Evolutionary conservation across 192 early-diverging fungal genomes (phyloP).

Genomic region (Coemansia sp.): DNA sequence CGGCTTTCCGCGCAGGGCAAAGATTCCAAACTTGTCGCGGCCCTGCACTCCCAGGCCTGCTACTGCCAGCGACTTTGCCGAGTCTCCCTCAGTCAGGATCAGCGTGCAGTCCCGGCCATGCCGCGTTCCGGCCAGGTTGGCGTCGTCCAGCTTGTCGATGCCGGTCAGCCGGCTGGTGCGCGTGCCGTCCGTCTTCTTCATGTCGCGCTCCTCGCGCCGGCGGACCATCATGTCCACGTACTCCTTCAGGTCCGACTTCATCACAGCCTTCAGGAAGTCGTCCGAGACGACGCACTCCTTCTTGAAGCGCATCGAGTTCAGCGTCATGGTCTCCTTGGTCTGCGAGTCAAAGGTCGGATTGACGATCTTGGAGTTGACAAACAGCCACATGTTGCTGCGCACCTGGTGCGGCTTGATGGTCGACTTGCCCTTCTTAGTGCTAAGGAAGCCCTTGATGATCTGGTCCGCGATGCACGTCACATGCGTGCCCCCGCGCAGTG

Average conservation of each 20-base stretch:
- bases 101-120: conserved; percentile 77
- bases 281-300: conserved; percentile 70
- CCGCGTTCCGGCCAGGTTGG: conserved; percentile 79
- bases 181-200: conserved; percentile 86
- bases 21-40: conserved; percentile 87
- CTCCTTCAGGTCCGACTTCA: conserved; percentile 81
- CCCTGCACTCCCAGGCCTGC: conserved; percentile 83
- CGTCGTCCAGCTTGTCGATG: conserved; percentile 91
- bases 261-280: conserved; percentile 78
- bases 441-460: conserved; percentile 63
- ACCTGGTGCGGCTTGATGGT: conserved; percentile 75
- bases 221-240: conserved; percentile 65
- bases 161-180: conserved; percentile 62
- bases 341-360: conserved; percentile 97
- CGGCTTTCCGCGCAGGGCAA: conserved; percentile 93
- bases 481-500: conserved; percentile 88
- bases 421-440: conserved; percentile 65
- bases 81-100: conserved; percentile 96
- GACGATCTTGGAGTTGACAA: conserved; percentile 89
- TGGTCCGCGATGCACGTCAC: conserved; percentile 79
- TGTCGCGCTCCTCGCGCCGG: conserved; percentile 62
- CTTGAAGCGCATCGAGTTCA: conserved; percentile 68
- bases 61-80: conserved; percentile 86
- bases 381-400: conserved; percentile 87
- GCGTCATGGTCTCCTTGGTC: conserved; percentile 93